These are phyloP conservation scores for Verticillium isaacii DNA, from an alignment of 2,329 filamentous ascomycete genomes.

Conservation along the genomic window DNA sequence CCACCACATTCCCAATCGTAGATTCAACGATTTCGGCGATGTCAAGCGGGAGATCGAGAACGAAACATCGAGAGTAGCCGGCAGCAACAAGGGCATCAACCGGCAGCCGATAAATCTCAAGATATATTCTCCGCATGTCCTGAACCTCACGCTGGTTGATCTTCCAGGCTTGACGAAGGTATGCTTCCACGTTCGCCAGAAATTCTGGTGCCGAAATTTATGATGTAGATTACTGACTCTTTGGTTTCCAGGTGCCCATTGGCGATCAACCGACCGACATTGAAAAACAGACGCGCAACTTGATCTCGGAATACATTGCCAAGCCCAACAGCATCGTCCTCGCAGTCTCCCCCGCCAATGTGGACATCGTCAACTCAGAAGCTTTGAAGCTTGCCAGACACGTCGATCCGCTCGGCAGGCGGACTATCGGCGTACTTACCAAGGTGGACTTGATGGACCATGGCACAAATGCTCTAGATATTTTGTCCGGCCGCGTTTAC, in stretches of 20 bases:
- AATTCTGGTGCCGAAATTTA: background rate
- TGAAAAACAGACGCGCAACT: constrained; percentile 93
- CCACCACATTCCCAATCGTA: constrained; percentile 85
- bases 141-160: constrained; percentile 95
- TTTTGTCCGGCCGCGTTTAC: constrained; percentile 94
- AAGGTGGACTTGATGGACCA: constrained; percentile 99
- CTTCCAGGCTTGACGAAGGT: constrained; percentile 94
- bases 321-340: constrained; percentile 98
- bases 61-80: constrained; percentile 86
- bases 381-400: constrained; percentile 93
- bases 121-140: constrained; percentile 93
- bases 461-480: constrained; percentile 95
- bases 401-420: constrained; percentile 89
- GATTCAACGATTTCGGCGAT: constrained; percentile 85
- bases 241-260: constrained; percentile 68
- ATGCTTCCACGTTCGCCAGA: constrained; percentile 13
- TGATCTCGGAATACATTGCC: constrained; percentile 97
- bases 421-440: constrained; percentile 94
- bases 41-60: constrained; percentile 97
- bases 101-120: constrained; percentile 96
- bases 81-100: constrained; percentile 98
- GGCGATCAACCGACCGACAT: constrained; percentile 97
- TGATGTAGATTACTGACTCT: background rate
- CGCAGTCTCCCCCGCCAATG: constrained; percentile 94
- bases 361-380: constrained; percentile 97